Conservation (phyloP, 495 filamentous ascomycete genomes). For the Ramalina intermedia region DNA sequence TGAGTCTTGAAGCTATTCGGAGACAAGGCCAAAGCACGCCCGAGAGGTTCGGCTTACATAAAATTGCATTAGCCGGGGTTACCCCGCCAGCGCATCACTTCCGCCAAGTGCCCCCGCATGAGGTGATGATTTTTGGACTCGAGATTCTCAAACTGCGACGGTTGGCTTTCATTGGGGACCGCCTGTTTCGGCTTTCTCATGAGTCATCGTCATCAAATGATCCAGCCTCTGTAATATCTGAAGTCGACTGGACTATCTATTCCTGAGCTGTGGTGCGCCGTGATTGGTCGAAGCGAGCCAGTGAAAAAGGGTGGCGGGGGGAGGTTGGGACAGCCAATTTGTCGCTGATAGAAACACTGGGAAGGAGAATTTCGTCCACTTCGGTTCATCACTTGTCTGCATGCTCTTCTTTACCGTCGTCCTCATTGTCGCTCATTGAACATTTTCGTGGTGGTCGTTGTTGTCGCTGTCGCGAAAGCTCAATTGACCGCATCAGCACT, state of each 20-base stretch:
- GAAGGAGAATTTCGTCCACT: not conserved
- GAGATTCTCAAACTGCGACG: not conserved
- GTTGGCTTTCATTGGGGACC: not conserved
- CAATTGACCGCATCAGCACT: not conserved
- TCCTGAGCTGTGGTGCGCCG: not conserved
- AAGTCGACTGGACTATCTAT: not conserved
- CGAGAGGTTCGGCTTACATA: too few species aligned
- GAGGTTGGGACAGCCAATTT: slow-evolving; percentile 6
- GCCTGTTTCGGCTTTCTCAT: not conserved
- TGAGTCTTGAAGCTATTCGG: too few species aligned
- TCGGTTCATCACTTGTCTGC: not conserved
- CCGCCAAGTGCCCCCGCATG: not conserved
- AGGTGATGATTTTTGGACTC: too few species aligned
- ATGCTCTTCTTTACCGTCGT: not conserved
- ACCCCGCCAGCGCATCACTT: not conserved
- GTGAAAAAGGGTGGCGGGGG: slow-evolving; percentile 3
- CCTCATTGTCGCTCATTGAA: slow-evolving; percentile 2
- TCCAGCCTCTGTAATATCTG: slow-evolving; percentile 2
- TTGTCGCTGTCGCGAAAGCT: not conserved
- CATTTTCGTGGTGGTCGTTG: not conserved
- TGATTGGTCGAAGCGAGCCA: not conserved
- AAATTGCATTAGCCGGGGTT: not conserved
- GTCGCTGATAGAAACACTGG: slow-evolving; percentile 7
- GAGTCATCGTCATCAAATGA: not conserved
- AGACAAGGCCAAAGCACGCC: too few species aligned